These are phyloP conservation scores for Hyaloraphidium curvatum DNA, from an alignment of 192 early-diverging fungal genomes.

Conservation along the genomic window DNA sequence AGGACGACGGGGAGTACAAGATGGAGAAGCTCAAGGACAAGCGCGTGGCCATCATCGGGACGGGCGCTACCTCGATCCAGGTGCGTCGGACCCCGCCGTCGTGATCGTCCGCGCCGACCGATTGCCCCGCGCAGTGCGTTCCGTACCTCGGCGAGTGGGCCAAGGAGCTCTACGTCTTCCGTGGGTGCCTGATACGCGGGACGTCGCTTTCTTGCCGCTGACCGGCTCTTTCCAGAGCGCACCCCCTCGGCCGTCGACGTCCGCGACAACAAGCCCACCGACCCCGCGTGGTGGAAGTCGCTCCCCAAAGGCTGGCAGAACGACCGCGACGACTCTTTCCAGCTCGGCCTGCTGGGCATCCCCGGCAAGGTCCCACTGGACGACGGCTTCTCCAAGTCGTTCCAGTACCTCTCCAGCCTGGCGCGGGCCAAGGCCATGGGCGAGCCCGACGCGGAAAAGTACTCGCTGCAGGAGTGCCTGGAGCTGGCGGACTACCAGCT, in stretches of 20 bases:
- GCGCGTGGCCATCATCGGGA: background rate
- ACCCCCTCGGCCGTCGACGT: conserved; percentile 1
- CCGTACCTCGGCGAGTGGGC: background rate
- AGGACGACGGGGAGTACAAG: background rate
- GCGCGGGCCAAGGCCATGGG: too few species aligned
- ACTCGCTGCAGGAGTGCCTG: background rate
- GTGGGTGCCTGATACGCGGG: too few species aligned
- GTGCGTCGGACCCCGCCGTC: too few species aligned
- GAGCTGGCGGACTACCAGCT: background rate
- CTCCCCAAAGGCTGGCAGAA: background rate
- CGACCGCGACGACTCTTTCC: background rate
- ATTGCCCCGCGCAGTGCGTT: background rate
- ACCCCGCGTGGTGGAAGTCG: background rate
- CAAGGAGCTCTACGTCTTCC: conserved; percentile 1
- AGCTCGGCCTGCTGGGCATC: background rate
- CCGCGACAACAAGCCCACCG: background rate
- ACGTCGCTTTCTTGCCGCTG: too few species aligned
- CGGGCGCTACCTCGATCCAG: background rate
- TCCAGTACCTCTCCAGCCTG: too few species aligned
- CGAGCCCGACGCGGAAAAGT: background rate
- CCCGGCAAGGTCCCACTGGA: background rate
- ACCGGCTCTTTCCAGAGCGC: too few species aligned
- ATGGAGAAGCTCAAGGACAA: background rate
- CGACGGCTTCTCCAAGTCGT: background rate
- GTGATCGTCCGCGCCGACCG: too few species aligned